Evolutionary conservation across 805 yeast genomes (phyloP).

Genomic region (Dipodascus albidus): DNA sequence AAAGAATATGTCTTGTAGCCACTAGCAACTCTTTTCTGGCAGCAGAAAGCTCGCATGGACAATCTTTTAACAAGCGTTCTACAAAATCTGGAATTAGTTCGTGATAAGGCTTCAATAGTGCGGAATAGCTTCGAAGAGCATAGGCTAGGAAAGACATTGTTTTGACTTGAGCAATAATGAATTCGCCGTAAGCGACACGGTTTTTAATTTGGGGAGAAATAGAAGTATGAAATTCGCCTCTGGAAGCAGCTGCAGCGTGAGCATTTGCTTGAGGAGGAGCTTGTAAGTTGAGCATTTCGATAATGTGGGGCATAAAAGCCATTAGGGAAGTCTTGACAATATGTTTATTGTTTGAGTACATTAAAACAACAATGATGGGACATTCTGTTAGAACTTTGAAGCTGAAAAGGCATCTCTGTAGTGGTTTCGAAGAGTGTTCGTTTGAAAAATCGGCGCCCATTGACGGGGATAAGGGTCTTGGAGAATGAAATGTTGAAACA

Average conservation of each 20-base stretch:
- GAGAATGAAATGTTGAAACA: slow-evolving; percentile 24
- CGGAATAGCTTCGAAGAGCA: slow-evolving; percentile 74
- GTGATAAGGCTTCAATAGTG: slow-evolving; percentile 45
- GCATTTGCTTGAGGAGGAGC: slow-evolving; percentile 72
- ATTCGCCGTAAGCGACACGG: slow-evolving; percentile 74
- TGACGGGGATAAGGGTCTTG: slow-evolving; percentile 34
- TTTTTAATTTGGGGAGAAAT: slow-evolving; percentile 68
- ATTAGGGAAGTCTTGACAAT: slow-evolving; percentile 63
- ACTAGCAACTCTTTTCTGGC: slow-evolving; percentile 89
- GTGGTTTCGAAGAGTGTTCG: slow-evolving; percentile 34
- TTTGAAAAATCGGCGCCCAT: slow-evolving; percentile 25
- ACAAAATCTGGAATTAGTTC: slow-evolving; percentile 76
- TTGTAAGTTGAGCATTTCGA: slow-evolving; percentile 61
- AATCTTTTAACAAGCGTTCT: slow-evolving; percentile 77
- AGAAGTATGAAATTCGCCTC: slow-evolving; percentile 51
- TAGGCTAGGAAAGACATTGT: slow-evolving; percentile 93
- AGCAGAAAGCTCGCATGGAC: slow-evolving; percentile 85
- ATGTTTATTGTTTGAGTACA: slow-evolving; percentile 78
- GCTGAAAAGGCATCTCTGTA: slow-evolving; percentile 62
- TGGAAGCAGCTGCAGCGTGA: slow-evolving; percentile 37
- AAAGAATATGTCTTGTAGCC: slow-evolving; percentile 88
- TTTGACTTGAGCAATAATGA: slow-evolving; percentile 86
- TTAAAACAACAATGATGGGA: slow-evolving; percentile 90
- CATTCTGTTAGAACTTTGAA: slow-evolving; percentile 92
- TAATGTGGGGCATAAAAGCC: slow-evolving; percentile 68